phyloP scores from a whole-genome alignment of 805 yeast species.

The Kregervanrija fluxuum region DNA sequence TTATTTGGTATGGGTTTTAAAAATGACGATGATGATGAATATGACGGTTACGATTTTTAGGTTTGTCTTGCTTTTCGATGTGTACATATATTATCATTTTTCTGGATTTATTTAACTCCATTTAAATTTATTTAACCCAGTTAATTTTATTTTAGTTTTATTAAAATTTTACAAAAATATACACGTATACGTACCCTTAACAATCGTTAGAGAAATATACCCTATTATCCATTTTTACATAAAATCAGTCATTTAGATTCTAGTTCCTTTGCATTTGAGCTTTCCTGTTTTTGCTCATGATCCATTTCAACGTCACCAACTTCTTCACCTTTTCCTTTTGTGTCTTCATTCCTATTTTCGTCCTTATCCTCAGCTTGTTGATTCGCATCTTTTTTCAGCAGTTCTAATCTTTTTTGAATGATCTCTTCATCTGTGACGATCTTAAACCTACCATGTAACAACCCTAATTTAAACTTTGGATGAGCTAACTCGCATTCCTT shows the following conservation, averaged over 20 bases:
- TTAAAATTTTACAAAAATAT: too few relatives aligned
- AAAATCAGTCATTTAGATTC: background rate
- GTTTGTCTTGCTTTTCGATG: slow-evolving; percentile 37
- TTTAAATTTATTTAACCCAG: slow-evolving; percentile 37
- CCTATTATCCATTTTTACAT: background rate
- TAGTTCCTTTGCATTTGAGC: background rate
- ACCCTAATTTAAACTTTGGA: slow-evolving; percentile 57
- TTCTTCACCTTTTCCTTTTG: slow-evolving; percentile 1
- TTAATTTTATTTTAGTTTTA: too few relatives aligned
- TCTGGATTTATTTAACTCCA: slow-evolving; percentile 64
- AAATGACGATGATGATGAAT: slow-evolving; percentile 38
- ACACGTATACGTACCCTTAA: too few relatives aligned
- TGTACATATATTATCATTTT: slow-evolving; percentile 60
- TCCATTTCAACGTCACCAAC: slow-evolving; percentile 2
- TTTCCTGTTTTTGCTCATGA: slow-evolving; percentile 4
- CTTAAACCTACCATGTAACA: slow-evolving; percentile 37
- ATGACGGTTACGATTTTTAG: slow-evolving; percentile 15
- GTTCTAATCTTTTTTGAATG: slow-evolving; percentile 20
- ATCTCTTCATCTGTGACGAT: slow-evolving; percentile 37
- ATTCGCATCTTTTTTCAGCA: slow-evolving; percentile 15
- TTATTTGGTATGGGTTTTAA: slow-evolving; percentile 75
- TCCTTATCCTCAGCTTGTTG: slow-evolving; percentile 5
- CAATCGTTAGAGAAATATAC: too few relatives aligned
- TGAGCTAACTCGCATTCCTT: slow-evolving; percentile 73
- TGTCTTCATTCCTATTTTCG: slow-evolving; percentile 4